Evolutionary conservation across 2,329 filamentous ascomycete genomes (phyloP).

Genomic region (Monosporascus sp.): DNA sequence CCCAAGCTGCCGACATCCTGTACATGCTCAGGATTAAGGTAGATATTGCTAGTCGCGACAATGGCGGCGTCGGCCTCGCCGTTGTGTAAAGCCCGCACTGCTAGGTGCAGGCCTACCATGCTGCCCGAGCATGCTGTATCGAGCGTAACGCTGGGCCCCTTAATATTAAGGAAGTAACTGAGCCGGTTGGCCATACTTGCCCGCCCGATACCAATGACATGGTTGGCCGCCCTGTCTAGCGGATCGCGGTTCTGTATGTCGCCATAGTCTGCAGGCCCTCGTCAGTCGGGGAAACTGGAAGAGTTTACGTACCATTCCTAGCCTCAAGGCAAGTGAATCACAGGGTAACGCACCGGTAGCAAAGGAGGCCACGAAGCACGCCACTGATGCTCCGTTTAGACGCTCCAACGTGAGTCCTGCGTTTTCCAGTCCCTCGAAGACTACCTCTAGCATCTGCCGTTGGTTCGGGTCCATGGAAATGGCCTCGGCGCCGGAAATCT

Average conservation of each 20-base stretch:
- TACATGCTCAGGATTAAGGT: constrained; percentile 23
- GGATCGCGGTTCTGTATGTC: constrained; percentile 15
- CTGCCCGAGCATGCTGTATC: too few relatives aligned
- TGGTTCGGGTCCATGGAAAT: constrained; percentile 20
- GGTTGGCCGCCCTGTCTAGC: constrained; percentile 11
- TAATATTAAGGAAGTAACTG: constrained; percentile 28
- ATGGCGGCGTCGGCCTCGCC: too few relatives aligned
- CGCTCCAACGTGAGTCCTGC: constrained; percentile 17
- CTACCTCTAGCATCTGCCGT: constrained; percentile 23
- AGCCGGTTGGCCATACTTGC: constrained; percentile 26
- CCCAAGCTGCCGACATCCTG: constrained; percentile 1
- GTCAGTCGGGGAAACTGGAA: too few relatives aligned
- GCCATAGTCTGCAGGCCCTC: too few relatives aligned
- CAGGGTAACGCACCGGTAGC: too few relatives aligned
- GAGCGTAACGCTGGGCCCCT: constrained; percentile 12
- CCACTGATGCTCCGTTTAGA: constrained; percentile 10
- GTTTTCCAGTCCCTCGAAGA: constrained; percentile 23
- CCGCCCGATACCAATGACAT: constrained; percentile 12
- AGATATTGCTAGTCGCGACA: constrained; percentile 27
- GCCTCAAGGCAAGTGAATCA: too few relatives aligned
- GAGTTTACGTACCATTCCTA: too few relatives aligned
- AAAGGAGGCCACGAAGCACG: too few relatives aligned
- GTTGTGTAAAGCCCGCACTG: too few relatives aligned
- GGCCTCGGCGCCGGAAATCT: constrained; percentile 10
- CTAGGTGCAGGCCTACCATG: too few relatives aligned